Percentiles rank a stretch among this genome's conserved stretches.
These are phyloP conservation scores for Schizochytrium sp. DNA, from an alignment of 108 stramenopile species.

Conservation along the genomic window DNA sequence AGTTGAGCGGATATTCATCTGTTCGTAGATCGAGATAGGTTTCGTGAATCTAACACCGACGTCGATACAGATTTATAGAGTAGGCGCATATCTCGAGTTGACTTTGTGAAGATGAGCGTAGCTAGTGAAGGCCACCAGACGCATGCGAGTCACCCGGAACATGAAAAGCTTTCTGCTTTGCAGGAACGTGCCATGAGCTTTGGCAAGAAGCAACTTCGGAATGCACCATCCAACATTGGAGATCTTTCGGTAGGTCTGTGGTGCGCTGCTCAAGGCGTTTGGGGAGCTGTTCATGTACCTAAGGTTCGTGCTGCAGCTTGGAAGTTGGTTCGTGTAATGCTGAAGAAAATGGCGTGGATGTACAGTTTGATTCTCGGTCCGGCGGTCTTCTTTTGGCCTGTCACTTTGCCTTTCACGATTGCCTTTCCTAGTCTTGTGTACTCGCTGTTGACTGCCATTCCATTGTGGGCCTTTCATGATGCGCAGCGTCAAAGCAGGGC, in stretches of 20 bases:
- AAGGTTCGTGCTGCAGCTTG: slow-evolving; percentile 2
- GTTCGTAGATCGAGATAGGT: no score
- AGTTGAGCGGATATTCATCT: no score
- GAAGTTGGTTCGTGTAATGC: slow-evolving; percentile 17
- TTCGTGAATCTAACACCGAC: no score
- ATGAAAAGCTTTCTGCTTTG: not conserved
- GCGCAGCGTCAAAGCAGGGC: slow-evolving; percentile 5
- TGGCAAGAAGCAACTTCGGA: slow-evolving; percentile 12
- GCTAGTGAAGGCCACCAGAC: not conserved
- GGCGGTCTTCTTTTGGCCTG: slow-evolving; percentile 38
- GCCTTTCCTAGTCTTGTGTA: slow-evolving; percentile 21
- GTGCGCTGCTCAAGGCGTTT: slow-evolving; percentile 24
- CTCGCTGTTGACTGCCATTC: slow-evolving; percentile 24
- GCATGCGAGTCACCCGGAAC: not conserved
- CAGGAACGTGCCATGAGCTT: not conserved
- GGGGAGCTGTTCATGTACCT: slow-evolving; percentile 9
- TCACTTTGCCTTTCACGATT: slow-evolving; percentile 23
- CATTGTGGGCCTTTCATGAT: slow-evolving; percentile 6
- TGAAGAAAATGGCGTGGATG: not conserved
- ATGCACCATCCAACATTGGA: not conserved
- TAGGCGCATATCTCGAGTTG: no score
- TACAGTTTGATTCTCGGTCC: slow-evolving; percentile 23
- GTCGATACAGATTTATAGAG: no score
- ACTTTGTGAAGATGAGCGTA: no score
- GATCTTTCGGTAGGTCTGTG: not conserved